Evolutionary conservation across 805 yeast genomes (phyloP).

Genomic region (Crinitomyces ghanaensis): DNA sequence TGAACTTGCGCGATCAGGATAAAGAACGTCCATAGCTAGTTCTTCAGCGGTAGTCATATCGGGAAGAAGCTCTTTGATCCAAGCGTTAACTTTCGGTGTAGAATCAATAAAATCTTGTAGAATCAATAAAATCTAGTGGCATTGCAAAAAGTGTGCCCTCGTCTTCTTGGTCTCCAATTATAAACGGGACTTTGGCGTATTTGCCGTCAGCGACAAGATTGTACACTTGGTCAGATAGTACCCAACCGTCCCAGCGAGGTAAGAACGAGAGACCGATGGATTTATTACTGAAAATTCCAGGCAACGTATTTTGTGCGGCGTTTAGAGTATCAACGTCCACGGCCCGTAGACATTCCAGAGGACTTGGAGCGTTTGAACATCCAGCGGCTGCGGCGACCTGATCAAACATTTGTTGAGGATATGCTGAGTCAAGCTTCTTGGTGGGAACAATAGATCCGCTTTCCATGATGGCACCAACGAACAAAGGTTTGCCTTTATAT

Average conservation of each 20-base stretch:
- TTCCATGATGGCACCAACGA: conserved; percentile 13
- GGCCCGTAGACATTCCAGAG: conserved; percentile 8
- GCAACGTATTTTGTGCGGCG: conserved; percentile 7
- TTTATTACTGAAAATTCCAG: conserved; percentile 5
- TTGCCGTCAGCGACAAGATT: conserved; percentile 7
- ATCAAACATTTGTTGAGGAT: conserved; percentile 8
- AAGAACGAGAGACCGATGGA: conserved; percentile 7
- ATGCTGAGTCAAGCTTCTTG: conserved; percentile 1
- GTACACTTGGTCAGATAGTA: conserved; percentile 5
- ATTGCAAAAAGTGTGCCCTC: conserved; percentile 14
- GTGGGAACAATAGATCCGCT: conserved; percentile 11
- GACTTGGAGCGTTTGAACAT: conserved; percentile 4
- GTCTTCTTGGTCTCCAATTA: conserved; percentile 12
- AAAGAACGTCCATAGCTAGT: conserved; percentile 1
- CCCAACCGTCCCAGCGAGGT: conserved; percentile 11
- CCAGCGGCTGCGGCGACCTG: conserved; percentile 5
- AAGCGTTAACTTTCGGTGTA: conserved; percentile 3
- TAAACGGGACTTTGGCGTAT: conserved; percentile 10
- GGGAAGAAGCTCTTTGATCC: conserved; percentile 1
- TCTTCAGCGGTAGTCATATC: conserved; percentile 1
- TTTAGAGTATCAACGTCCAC: conserved; percentile 5
- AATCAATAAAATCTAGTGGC: conserved; percentile 3
- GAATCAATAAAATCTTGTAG: no score
- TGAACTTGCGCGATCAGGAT: conserved; percentile 9
- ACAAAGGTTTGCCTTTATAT: conserved; percentile 11